Conservation (phyloP, 768 basidiomycete genomes). For the Kwoniella sp. region DNA sequence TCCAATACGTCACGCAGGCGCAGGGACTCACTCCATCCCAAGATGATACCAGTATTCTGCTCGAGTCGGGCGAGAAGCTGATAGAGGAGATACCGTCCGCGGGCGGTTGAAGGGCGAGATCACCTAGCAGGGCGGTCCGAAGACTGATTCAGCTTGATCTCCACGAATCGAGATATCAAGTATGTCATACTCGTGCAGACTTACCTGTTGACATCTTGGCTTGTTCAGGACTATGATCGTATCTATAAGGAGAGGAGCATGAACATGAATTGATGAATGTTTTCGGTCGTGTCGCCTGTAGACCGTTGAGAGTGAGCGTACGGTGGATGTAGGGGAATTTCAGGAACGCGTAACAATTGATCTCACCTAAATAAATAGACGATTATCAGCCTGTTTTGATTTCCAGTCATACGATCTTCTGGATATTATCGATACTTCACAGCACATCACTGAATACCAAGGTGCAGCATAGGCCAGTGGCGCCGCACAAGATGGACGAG, state of each 20-base stretch:
- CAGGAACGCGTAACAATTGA: slow-evolving; percentile 15
- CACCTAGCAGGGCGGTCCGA: slow-evolving; percentile 16
- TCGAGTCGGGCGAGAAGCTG: slow-evolving; percentile 78
- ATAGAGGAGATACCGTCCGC: slow-evolving; percentile 83
- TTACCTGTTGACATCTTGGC: slow-evolving; percentile 33
- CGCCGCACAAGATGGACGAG: slow-evolving; percentile 11
- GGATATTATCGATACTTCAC: not conserved
- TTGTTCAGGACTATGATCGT: not conserved
- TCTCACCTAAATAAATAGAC: too few species aligned
- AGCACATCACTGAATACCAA: too few species aligned
- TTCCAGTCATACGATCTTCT: not conserved
- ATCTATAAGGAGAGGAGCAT: not conserved
- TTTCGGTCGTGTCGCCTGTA: not conserved
- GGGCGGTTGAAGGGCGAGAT: slow-evolving; percentile 61
- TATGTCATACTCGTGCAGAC: not conserved
- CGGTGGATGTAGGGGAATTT: not conserved
- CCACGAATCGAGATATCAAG: not conserved
- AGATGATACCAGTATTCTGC: slow-evolving; percentile 77
- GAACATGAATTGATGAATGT: not conserved
- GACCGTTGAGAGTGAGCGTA: not conserved
- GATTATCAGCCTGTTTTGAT: slow-evolving; percentile 7
- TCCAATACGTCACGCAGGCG: not conserved
- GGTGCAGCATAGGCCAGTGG: too few species aligned
- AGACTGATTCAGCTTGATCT: not conserved
- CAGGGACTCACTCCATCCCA: slow-evolving; percentile 86